Percentiles rank a stretch among this genome's conserved stretches.
Conservation (phyloP, 257 asterid species). For the Striga asiatica region DNA sequence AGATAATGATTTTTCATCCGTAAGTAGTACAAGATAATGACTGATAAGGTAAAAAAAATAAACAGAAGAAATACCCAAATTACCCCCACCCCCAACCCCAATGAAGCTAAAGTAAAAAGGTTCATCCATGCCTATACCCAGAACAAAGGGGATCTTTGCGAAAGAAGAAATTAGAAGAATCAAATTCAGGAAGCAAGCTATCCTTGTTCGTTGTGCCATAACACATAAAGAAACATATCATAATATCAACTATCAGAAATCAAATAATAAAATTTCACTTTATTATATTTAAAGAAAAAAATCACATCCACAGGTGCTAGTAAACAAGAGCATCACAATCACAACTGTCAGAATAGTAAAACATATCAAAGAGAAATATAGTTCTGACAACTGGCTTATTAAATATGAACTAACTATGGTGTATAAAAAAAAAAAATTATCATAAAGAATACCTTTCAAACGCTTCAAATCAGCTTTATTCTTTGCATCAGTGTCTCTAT, state of each 20-base stretch:
- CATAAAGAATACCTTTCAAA: conserved; percentile 46
- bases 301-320: neutral
- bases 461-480: conserved; percentile 57
- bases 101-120: neutral
- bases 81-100: too few relatives aligned
- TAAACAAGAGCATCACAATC: neutral
- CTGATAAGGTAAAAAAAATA: neutral
- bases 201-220: neutral
- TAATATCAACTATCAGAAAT: neutral
- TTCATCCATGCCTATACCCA: neutral
- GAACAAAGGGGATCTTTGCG: neutral
- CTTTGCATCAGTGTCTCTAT: conserved; percentile 63
- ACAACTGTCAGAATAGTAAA: neutral
- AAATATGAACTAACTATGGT: neutral
- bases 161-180: neutral
- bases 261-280: neutral
- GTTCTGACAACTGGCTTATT: neutral
- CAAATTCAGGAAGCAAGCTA: neutral
- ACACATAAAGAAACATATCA: neutral
- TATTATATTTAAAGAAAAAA: too few relatives aligned
- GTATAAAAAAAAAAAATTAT: neutral
- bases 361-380: neutral
- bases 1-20: neutral
- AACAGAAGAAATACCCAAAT: conserved; percentile 1
- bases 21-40: neutral